These are phyloP conservation scores for Cucurbita ficifolia DNA, from an alignment of 306 rosid genomes.

Conservation along the genomic window DNA sequence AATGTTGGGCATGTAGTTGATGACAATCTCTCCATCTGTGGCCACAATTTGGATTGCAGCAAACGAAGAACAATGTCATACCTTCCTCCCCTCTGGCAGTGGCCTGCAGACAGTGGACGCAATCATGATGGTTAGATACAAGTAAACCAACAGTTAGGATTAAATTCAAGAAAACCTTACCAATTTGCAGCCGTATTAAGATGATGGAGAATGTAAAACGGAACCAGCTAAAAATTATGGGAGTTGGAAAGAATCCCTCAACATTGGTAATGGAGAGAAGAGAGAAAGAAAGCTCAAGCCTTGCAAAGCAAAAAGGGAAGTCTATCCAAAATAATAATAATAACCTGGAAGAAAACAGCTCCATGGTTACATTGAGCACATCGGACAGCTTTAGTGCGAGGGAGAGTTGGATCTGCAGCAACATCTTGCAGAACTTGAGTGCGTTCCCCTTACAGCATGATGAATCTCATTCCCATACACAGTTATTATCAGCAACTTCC, in stretches of 20 bases:
- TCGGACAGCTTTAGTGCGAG: constrained; percentile 89
- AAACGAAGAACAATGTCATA: constrained; percentile 56
- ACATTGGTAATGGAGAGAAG: background rate
- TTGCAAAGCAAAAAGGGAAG: background rate
- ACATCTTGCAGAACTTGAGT: constrained; percentile 85
- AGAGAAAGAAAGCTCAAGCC: background rate
- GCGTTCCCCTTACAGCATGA: constrained; percentile 76
- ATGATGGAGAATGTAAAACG: background rate
- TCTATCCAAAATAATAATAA: background rate
- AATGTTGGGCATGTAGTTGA: background rate
- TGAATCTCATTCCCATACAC: constrained; percentile 91
- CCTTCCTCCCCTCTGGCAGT: constrained; percentile 72
- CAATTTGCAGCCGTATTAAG: too few species aligned
- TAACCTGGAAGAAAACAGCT: constrained; percentile 93
- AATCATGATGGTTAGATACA: background rate
- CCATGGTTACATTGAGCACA: constrained; percentile 87
- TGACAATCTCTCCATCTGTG: constrained; percentile 55
- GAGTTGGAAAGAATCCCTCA: background rate
- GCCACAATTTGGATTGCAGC: constrained; percentile 77
- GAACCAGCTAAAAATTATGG: background rate
- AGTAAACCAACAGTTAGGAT: too few species aligned
- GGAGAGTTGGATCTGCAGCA: constrained; percentile 96
- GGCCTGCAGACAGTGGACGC: constrained; percentile 26
- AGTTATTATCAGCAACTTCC: constrained; percentile 85
- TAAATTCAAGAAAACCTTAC: too few species aligned